A percentile compares a stretch with the other conserved stretches of the same genome.
Evolutionary conservation across 768 basidiomycete genomes (phyloP).

Genomic region (Crassisporium funariophilum): DNA sequence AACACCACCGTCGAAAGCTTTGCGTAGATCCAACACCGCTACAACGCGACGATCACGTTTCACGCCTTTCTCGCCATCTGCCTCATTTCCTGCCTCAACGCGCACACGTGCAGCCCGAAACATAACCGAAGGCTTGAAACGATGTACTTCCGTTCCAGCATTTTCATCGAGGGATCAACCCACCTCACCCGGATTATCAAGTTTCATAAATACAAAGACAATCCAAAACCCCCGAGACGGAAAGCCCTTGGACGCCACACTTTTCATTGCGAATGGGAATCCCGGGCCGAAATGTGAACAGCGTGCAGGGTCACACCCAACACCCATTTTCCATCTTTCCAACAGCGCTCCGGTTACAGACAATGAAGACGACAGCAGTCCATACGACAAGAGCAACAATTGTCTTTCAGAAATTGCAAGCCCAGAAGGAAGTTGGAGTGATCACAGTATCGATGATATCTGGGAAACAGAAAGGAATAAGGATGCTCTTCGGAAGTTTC

Average conservation of each 20-base stretch:
- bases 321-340: conserved; percentile 36
- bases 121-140: conserved; percentile 31
- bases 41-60: conserved; percentile 32
- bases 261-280: conserved; percentile 15
- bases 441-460: conserved; percentile 29
- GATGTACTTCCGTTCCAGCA: conserved; percentile 44
- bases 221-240: conserved; percentile 16
- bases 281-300: conserved; percentile 1
- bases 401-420: conserved; percentile 15
- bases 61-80: conserved; percentile 40
- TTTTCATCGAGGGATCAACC: conserved; percentile 27
- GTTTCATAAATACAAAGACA: conserved; percentile 17
- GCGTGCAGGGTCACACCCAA: conserved; percentile 20
- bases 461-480: conserved; percentile 38
- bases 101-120: conserved; percentile 28
- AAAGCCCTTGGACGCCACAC: conserved; percentile 19
- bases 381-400: conserved; percentile 16
- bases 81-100: conserved; percentile 48
- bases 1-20: conserved; percentile 50
- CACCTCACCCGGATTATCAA: too few relatives aligned
- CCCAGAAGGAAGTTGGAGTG: conserved; percentile 28
- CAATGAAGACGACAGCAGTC: conserved; percentile 7
- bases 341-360: conserved; percentile 14
- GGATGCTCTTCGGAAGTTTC: conserved; percentile 55
- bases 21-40: conserved; percentile 38